Evolutionary conservation across 352 stramenopile species (phyloP).

Genomic region (Globisporangium parvum): DNA sequence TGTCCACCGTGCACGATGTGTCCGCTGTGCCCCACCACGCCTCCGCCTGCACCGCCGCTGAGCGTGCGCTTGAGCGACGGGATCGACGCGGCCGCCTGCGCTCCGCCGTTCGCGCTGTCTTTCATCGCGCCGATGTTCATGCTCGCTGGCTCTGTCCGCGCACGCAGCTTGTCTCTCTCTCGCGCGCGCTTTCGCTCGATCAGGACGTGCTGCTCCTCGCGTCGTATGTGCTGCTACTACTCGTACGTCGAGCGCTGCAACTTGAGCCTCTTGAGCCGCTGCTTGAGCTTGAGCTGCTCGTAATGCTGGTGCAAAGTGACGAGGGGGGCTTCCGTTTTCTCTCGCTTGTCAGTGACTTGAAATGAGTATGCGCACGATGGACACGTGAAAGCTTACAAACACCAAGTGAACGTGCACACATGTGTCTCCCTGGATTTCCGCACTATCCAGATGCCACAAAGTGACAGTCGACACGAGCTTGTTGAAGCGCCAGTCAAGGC

Average conservation of each 20-base stretch:
- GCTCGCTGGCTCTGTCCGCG: neutral
- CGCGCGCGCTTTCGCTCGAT: neutral
- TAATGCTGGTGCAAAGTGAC: too few relatives aligned
- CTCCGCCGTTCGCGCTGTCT: constrained; percentile 37
- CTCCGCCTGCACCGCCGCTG: constrained; percentile 46
- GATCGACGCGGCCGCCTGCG: constrained; percentile 42
- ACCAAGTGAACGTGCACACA: neutral
- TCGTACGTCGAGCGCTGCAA: neutral
- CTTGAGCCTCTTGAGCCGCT: too few relatives aligned
- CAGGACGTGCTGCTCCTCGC: too few relatives aligned
- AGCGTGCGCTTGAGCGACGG: constrained; percentile 84
- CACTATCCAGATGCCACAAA: too few relatives aligned
- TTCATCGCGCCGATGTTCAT: constrained; percentile 81
- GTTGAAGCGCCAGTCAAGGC: too few relatives aligned
- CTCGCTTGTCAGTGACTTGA: too few relatives aligned
- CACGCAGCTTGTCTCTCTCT: neutral
- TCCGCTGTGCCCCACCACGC: constrained; percentile 16
- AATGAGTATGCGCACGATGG: too few relatives aligned
- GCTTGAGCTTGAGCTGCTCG: neutral
- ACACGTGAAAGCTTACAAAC: neutral
- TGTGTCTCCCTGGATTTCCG: too few relatives aligned
- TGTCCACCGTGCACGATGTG: constrained; percentile 22
- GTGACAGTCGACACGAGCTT: too few relatives aligned
- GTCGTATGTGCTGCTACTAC: neutral
- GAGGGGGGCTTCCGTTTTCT: neutral